Conservation (phyloP, 257 asterid genomes). For the Paulownia fortunei region DNA sequence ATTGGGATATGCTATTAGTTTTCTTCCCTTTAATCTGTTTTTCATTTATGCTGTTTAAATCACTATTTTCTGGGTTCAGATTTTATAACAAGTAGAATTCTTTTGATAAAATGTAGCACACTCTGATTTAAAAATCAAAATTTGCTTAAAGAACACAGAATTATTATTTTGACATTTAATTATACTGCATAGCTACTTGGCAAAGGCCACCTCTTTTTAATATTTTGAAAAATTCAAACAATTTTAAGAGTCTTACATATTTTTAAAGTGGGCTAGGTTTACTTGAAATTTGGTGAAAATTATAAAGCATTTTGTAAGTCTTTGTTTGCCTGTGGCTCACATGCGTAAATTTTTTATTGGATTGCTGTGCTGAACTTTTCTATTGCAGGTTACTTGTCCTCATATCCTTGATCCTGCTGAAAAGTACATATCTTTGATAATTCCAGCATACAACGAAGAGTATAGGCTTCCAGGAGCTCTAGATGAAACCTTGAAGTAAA, state of each 20-base stretch:
- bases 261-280: background rate
- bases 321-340: conserved; percentile 7
- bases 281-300: background rate
- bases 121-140: background rate
- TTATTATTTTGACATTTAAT: background rate
- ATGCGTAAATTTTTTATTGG: conserved; percentile 16
- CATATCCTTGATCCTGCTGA: conserved; percentile 78
- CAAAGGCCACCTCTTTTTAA: background rate
- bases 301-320: background rate
- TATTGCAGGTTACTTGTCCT: conserved; percentile 75
- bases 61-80: background rate
- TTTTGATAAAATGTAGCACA: conserved; percentile 1
- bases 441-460: conserved; percentile 96
- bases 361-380: conserved; percentile 28
- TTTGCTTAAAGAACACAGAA: background rate
- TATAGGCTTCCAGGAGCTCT: conserved; percentile 93
- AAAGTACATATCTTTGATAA: conserved; percentile 76
- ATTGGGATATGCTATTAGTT: conserved; percentile 1
- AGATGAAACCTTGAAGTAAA: conserved; percentile 78
- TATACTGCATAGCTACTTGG: conserved; percentile 8
- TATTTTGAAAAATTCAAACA: background rate
- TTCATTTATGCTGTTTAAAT: background rate
- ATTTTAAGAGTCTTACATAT: conserved; percentile 15
- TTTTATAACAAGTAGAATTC: conserved; percentile 4
- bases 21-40: background rate